Percentiles rank a stretch among this genome's conserved stretches.
Evolutionary conservation across 2,329 filamentous ascomycete species (phyloP).

Genomic region (Alternaria tenuissima): DNA sequence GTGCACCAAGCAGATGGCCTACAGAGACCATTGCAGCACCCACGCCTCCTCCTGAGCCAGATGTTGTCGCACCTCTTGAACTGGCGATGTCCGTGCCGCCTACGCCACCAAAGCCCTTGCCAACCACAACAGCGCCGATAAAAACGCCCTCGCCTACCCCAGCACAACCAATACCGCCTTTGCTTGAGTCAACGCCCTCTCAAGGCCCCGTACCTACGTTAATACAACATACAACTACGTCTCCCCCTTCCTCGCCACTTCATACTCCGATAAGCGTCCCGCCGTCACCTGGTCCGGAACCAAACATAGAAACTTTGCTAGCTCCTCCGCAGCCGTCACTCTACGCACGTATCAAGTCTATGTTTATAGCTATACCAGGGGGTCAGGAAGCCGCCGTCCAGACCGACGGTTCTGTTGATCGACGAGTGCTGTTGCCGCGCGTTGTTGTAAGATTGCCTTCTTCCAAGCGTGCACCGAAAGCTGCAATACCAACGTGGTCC

Average conservation of each 20-base stretch:
- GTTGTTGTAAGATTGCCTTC: not conserved
- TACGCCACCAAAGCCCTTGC: not conserved
- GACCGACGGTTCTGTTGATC: not conserved
- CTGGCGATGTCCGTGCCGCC: not conserved
- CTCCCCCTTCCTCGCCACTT: not conserved
- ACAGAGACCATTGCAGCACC: not conserved
- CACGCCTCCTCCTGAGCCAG: not conserved
- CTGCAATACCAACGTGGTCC: not conserved
- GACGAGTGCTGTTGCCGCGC: not conserved
- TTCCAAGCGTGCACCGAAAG: not conserved
- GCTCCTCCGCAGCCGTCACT: not conserved
- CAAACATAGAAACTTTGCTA: not conserved
- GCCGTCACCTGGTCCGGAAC: not conserved
- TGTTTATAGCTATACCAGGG: not conserved
- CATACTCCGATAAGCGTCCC: not conserved
- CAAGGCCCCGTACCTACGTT: not conserved
- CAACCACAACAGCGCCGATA: not conserved
- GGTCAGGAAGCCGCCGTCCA: not conserved
- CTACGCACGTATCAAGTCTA: not conserved
- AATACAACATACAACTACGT: not conserved
- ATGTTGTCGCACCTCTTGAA: not conserved
- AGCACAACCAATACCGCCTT: not conserved
- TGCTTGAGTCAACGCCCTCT: not conserved
- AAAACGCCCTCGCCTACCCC: not conserved
- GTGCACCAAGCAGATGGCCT: not conserved